Percentiles rank a stretch among this genome's conserved stretches.
phyloP scores from a whole-genome alignment of 345 rosid species.

The Gossypium bickii region DNA sequence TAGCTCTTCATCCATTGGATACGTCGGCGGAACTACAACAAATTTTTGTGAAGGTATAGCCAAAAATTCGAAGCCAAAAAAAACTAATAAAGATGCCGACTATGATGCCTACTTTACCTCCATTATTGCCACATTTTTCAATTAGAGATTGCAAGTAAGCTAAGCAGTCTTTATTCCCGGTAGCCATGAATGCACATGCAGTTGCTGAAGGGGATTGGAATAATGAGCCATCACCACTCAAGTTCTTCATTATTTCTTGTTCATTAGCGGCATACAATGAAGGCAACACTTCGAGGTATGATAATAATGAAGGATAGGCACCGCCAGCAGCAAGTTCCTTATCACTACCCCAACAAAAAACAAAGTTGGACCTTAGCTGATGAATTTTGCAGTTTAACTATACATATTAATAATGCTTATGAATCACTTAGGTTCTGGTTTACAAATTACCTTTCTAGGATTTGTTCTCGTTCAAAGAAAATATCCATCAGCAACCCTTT shows the following conservation, averaged over 20 bases:
- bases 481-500: conserved; percentile 16
- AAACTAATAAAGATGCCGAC: not conserved
- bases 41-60: not conserved
- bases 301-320: conserved; percentile 30
- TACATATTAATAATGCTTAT: not conserved
- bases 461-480: conserved; percentile 25
- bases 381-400: not conserved
- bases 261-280: conserved; percentile 10
- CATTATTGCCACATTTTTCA: conserved; percentile 30
- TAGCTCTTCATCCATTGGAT: conserved; percentile 51
- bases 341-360: conserved; percentile 15
- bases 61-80: not conserved
- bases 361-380: not conserved
- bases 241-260: conserved; percentile 25
- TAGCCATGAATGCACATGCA: conserved; percentile 51
- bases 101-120: conserved; percentile 32
- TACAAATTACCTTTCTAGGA: not conserved
- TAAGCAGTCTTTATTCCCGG: conserved; percentile 40
- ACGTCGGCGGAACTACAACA: conserved; percentile 39
- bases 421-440: not conserved
- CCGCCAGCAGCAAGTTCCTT: conserved; percentile 36
- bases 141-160: conserved; percentile 43
- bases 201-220: conserved; percentile 73
- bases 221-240: conserved; percentile 43
- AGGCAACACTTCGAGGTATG: conserved; percentile 48